Conservation (phyloP, 495 filamentous ascomycete species). For the Lentithecium fluviatile region DNA sequence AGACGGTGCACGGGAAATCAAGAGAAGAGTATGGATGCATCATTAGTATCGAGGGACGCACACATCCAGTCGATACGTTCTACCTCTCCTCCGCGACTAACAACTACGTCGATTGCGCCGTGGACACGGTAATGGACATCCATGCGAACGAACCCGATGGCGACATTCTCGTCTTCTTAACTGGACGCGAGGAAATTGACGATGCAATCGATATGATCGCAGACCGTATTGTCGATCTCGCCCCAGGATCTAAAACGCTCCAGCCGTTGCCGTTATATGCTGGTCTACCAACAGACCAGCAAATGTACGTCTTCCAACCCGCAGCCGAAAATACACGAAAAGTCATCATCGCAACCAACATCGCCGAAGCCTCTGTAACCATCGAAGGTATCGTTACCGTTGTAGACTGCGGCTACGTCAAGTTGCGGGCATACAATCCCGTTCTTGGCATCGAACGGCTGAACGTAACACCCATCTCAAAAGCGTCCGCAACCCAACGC, state of each 20-base stretch:
- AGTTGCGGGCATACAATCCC: slow-evolving; percentile 85
- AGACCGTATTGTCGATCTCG: slow-evolving; percentile 37
- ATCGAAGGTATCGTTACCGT: slow-evolving; percentile 46
- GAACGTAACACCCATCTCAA: slow-evolving; percentile 83
- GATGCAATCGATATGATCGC: slow-evolving; percentile 40
- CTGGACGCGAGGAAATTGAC: slow-evolving; percentile 48
- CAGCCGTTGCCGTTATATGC: slow-evolving; percentile 45
- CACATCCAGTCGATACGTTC: slow-evolving; percentile 86
- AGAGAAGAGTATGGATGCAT: slow-evolving; percentile 61
- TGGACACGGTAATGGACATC: slow-evolving; percentile 90
- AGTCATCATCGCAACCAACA: slow-evolving; percentile 46
- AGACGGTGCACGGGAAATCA: slow-evolving; percentile 42
- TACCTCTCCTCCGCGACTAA: slow-evolving; percentile 79
- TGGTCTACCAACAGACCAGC: slow-evolving; percentile 44
- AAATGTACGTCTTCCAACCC: slow-evolving; percentile 47
- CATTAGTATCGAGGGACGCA: slow-evolving; percentile 85
- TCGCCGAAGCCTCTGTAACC: slow-evolving; percentile 48
- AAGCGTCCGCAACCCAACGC: slow-evolving; percentile 89
- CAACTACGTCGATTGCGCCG: slow-evolving; percentile 82
- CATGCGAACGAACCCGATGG: slow-evolving; percentile 82
- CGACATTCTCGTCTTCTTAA: slow-evolving; percentile 67
- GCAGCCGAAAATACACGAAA: slow-evolving; percentile 42
- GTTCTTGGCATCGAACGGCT: slow-evolving; percentile 85
- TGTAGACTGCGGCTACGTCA: slow-evolving; percentile 66
- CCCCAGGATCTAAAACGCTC: slow-evolving; percentile 24